Evolutionary conservation across 441 rosid species (phyloP).

Genomic region (Aquilaria agallochum): DNA sequence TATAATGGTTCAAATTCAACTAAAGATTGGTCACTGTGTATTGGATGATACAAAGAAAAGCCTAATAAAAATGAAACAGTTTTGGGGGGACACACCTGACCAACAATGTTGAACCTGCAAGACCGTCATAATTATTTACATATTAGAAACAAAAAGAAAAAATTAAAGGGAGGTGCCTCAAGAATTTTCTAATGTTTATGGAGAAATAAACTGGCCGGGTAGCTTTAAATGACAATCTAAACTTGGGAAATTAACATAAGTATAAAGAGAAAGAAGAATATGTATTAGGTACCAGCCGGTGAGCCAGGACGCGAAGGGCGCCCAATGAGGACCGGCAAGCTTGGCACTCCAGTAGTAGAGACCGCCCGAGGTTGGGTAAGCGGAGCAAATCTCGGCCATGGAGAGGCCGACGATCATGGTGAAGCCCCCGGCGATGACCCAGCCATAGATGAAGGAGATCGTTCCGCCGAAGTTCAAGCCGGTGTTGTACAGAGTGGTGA

Average conservation of each 20-base stretch:
- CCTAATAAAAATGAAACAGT: not conserved
- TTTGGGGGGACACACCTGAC: conserved; percentile 57
- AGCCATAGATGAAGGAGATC: conserved; percentile 72
- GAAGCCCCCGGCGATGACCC: conserved; percentile 77
- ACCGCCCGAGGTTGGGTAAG: conserved; percentile 94
- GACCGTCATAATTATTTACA: conserved; percentile 6
- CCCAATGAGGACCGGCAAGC: conserved; percentile 89
- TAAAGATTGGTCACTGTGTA: conserved; percentile 1
- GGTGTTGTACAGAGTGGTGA: conserved; percentile 79
- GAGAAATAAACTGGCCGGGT: too few relatives aligned
- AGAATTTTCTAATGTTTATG: too few relatives aligned
- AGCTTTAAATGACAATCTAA: conserved; percentile 1
- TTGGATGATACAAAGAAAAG: conserved; percentile 1
- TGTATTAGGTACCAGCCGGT: conserved; percentile 69
- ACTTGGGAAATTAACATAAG: not conserved
- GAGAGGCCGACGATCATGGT: conserved; percentile 84
- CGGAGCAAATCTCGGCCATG: conserved; percentile 96
- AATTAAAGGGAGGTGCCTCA: too few relatives aligned
- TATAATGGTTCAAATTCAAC: conserved; percentile 6
- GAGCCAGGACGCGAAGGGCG: conserved; percentile 95
- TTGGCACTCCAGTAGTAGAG: conserved; percentile 98
- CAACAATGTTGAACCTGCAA: conserved; percentile 96
- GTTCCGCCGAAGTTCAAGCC: conserved; percentile 83
- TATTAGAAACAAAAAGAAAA: not conserved
- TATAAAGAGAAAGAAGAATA: not conserved